Percentiles rank a stretch among this genome's conserved stretches.
Conservation (phyloP, 2,329 filamentous ascomycete species). For the Microsporum ferrugineum region DNA sequence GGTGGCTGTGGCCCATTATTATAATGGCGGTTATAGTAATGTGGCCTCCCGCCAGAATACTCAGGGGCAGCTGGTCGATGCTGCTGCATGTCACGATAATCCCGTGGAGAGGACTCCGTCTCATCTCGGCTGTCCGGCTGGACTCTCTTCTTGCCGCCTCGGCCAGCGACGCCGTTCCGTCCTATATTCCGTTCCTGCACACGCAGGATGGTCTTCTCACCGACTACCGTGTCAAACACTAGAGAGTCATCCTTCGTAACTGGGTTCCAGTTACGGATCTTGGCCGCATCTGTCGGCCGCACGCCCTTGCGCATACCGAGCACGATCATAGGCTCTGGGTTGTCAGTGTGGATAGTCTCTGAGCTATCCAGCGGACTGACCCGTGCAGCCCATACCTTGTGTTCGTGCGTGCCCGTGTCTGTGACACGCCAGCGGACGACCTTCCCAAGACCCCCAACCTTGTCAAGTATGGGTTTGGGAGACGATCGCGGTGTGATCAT, state of each 20-base stretch:
- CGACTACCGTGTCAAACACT: slow-evolving; percentile 70
- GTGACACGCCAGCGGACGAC: slow-evolving; percentile 77
- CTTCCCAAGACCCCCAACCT: slow-evolving; percentile 75
- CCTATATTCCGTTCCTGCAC: slow-evolving; percentile 56
- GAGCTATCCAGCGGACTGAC: slow-evolving; percentile 60
- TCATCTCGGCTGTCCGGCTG: slow-evolving; percentile 50
- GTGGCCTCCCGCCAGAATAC: slow-evolving; percentile 14
- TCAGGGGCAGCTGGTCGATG: slow-evolving; percentile 22
- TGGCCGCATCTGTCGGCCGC: slow-evolving; percentile 65
- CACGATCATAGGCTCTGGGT: slow-evolving; percentile 65
- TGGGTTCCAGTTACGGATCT: slow-evolving; percentile 75
- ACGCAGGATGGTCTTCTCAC: slow-evolving; percentile 72
- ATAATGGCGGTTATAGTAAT: slow-evolving; percentile 25
- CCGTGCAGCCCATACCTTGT: slow-evolving; percentile 76
- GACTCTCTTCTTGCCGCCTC: slow-evolving; percentile 38
- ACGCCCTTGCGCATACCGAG: slow-evolving; percentile 66
- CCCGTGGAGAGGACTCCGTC: slow-evolving; percentile 27
- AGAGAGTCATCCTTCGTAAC: slow-evolving; percentile 59
- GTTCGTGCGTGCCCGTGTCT: slow-evolving; percentile 61
- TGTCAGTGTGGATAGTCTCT: slow-evolving; percentile 65
- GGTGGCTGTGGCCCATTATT: slow-evolving; percentile 17
- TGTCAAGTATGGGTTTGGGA: slow-evolving; percentile 59
- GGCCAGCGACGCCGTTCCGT: background rate
- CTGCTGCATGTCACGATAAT: slow-evolving; percentile 18
- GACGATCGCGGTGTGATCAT: slow-evolving; percentile 74